Base-by-base conservation (phyloP, 345 rosid genomes). In the Leavenworthia alabamica region DNA sequence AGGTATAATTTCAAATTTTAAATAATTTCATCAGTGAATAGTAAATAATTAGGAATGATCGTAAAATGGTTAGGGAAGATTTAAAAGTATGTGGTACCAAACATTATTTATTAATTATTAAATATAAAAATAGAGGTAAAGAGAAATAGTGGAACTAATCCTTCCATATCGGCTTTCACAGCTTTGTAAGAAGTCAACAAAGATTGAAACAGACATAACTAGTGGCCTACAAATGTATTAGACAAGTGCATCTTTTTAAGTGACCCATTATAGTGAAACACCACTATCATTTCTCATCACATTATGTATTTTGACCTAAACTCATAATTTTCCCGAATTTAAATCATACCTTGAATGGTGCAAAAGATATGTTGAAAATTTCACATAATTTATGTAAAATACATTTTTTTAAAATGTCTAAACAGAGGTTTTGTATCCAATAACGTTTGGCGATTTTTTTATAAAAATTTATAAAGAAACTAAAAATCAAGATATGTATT, bases 221-320 rank as follows among this genome's bases (percentile, higher is more conserved):
- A 83, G 79, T 81, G 84, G 88, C 67, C 79, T 67, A 62, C 73
- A 73, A 24, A 76, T 49, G 73, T 68, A 74, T 49, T 52, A 68
- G n/a, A 16, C 56, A 56, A 67, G 74, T 71, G 79, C 64, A 48
- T 45, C 67, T 45, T 62, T 58, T 60, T 64, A 62, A 71, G 48
- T 64, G 65, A 53, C 71, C 66, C 62, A 66, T 65, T 59, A 70
- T 80, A 73, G 60, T 48, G 68, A 72, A 64, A 64, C 27, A 70
- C 46, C 69, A 70, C 64, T 56, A 56, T 63, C n/a, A 33, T 55
- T 17, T 45, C 58, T 46, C 58, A 20, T 47, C 10, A 22, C n/a
- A 26, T 24, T 40, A 39, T 56, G 73, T 24, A 35, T 60, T 51
- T 60, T 60, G 52, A 63, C 64, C 68, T 39, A 55, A n/a, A n/a